Evolutionary conservation across 2,329 filamentous ascomycete genomes (phyloP), one percentile per base, ranked within the genome.

Genomic region (Zymoseptoria pseudotritici): DNA sequence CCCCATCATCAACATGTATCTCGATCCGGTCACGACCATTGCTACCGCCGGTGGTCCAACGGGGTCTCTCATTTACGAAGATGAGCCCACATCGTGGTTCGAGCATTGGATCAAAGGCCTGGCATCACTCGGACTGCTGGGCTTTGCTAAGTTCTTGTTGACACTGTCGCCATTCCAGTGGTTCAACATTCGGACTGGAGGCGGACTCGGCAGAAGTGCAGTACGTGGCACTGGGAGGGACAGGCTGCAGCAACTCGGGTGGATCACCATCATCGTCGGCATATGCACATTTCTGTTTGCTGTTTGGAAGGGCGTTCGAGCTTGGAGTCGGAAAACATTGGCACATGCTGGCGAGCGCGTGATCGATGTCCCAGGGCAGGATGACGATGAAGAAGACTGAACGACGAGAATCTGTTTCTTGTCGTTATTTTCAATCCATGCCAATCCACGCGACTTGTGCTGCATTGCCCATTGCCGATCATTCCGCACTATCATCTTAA

Each of bases 51-150:
- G 70, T 13, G 70, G 70, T 3, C 69, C 68, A 2, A 64, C 66
- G 22, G 71, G 69, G 11, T 69, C 66, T 46, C 61, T 72, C 19
- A 61, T 73, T 29, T 71, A 68, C 20, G 80, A 82, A 10, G 77
- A 82, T 42, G 79, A 83, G 60, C 73, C 80, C 11, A 75, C 75
- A 1, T 83, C 85, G 1, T 97, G 93, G 93, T 69, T 79, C 6
- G 85, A 89, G 67, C 94, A 99, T 72, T 94, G 97, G 66, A 64
- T 89, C 60, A 97, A 97, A 74, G 94, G 94, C 0, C 81, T 97
- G 66, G 87, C 93, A n/a, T 93, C 90, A 4, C 82, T 97, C 55
- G 94, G 94, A 7, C 77, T 97, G 6, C 77, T 97, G 19, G 92
- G 93, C 0, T 89, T 96, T 61, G 73, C 91, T 59, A 96, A 96